Evolutionary conservation across 768 basidiomycete genomes (phyloP).

Genomic region (Boletus rex-veris): DNA sequence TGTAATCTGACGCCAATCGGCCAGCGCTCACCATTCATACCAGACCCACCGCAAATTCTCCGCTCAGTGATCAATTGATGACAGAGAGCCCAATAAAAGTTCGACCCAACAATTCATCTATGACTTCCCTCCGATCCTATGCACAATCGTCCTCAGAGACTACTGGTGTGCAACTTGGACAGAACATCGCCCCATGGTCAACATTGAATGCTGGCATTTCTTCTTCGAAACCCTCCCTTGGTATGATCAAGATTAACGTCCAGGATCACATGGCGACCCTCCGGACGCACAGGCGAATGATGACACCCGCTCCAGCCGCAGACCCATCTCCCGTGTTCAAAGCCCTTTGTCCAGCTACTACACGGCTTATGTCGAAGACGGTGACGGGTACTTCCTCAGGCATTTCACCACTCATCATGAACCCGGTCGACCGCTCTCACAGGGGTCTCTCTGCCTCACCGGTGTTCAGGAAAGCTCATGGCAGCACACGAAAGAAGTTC

Average conservation of each 20-base stretch:
- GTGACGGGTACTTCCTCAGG: conserved; percentile 25
- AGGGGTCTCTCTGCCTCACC: conserved; percentile 28
- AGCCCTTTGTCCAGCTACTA: conserved; percentile 50
- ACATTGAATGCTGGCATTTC: conserved; percentile 40
- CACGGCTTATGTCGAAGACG: conserved; percentile 20
- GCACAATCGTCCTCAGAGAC: conserved; percentile 31
- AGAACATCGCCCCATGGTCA: conserved; percentile 65
- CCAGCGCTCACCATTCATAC: conserved; percentile 19
- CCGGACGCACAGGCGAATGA: conserved; percentile 47
- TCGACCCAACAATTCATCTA: conserved; percentile 38
- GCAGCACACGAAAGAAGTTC: conserved; percentile 23
- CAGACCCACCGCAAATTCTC: conserved; percentile 25
- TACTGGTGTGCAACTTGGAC: conserved; percentile 36
- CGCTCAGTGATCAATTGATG: conserved; percentile 28
- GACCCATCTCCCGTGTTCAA: conserved; percentile 60
- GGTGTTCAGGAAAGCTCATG: conserved; percentile 33
- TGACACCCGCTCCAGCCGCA: conserved; percentile 55
- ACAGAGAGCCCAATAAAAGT: conserved; percentile 37
- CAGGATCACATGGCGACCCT: conserved; percentile 25
- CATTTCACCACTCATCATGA: conserved; percentile 25
- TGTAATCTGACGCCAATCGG: conserved; percentile 45
- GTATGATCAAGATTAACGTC: conserved; percentile 18
- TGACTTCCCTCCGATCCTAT: conserved; percentile 51
- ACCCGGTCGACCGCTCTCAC: conserved; percentile 23
- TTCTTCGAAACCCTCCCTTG: conserved; percentile 33